Evolutionary conservation across 176 grass and related monocot species (phyloP).

Genomic region (Zizania latifolia): DNA sequence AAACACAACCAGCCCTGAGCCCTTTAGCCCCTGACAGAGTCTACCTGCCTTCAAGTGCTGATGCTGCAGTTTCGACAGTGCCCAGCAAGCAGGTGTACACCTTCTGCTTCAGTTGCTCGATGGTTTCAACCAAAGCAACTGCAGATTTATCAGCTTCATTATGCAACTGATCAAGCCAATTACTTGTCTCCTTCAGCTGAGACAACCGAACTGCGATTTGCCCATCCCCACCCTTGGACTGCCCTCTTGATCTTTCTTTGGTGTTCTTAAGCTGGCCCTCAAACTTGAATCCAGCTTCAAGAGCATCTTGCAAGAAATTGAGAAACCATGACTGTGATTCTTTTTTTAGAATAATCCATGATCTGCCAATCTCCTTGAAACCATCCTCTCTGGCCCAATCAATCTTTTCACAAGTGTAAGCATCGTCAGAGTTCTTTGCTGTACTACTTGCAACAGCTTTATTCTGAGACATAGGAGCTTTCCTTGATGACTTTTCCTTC

Average conservation of each 20-base stretch:
- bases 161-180: constrained; percentile 78
- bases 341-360: constrained; percentile 50
- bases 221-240: constrained; percentile 57
- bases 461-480: constrained; percentile 38
- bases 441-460: constrained; percentile 33
- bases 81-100: constrained; percentile 80
- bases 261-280: constrained; percentile 38
- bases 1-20: neutral
- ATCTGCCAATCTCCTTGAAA: constrained; percentile 81
- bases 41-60: constrained; percentile 66
- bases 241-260: constrained; percentile 40
- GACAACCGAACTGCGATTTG: constrained; percentile 72
- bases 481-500: constrained; percentile 60
- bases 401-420: constrained; percentile 45
- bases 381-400: constrained; percentile 88
- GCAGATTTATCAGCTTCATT: constrained; percentile 28
- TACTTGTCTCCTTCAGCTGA: constrained; percentile 82
- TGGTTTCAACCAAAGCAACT: constrained; percentile 45
- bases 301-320: constrained; percentile 65
- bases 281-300: constrained; percentile 61
- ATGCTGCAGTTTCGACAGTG: constrained; percentile 82
- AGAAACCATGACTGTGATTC: constrained; percentile 84
- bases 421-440: constrained; percentile 39
- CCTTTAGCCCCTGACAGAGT: neutral
- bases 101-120: constrained; percentile 87